Evolutionary conservation across 192 early-diverging fungal genomes (phyloP).

Genomic region (Phycomyces nitens): DNA sequence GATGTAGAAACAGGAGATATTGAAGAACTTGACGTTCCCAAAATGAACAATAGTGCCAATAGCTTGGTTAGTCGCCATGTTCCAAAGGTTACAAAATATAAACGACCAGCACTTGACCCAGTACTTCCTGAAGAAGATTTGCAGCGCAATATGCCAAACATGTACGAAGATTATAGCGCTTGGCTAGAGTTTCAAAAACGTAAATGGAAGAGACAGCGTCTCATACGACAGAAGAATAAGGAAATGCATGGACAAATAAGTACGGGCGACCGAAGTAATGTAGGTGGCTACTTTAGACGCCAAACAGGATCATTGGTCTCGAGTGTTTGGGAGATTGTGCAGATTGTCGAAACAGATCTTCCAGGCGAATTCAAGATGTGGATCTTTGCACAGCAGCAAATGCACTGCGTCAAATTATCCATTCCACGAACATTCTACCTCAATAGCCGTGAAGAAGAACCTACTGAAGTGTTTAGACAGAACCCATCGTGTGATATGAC

Average conservation of each 20-base stretch:
- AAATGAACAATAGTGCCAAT: neutral
- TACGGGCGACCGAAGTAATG: neutral
- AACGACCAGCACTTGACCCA: neutral
- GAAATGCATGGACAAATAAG: conserved; percentile 12
- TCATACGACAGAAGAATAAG: conserved; percentile 46
- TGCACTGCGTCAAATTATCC: conserved; percentile 68
- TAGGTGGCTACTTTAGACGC: conserved; percentile 64
- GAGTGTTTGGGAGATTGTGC: conserved; percentile 80
- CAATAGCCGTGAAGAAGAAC: conserved; percentile 56
- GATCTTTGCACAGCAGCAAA: conserved; percentile 64
- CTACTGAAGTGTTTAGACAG: conserved; percentile 8
- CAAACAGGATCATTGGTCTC: conserved; percentile 64
- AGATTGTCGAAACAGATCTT: conserved; percentile 77
- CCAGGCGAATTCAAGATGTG: conserved; percentile 89
- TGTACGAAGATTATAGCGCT: conserved; percentile 60
- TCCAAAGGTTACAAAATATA: conserved; percentile 15
- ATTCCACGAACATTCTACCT: conserved; percentile 86
- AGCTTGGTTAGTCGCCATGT: neutral
- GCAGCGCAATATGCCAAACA: conserved; percentile 59
- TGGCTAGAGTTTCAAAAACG: conserved; percentile 78
- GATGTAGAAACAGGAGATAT: conserved; percentile 39
- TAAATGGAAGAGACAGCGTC: conserved; percentile 66
- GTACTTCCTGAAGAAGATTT: conserved; percentile 42
- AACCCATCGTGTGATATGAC: conserved; percentile 42
- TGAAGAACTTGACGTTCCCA: conserved; percentile 52